phyloP scores from a whole-genome alignment of 1,139 yeast genomes.

The Pneumocystis jirovecii region DNA sequence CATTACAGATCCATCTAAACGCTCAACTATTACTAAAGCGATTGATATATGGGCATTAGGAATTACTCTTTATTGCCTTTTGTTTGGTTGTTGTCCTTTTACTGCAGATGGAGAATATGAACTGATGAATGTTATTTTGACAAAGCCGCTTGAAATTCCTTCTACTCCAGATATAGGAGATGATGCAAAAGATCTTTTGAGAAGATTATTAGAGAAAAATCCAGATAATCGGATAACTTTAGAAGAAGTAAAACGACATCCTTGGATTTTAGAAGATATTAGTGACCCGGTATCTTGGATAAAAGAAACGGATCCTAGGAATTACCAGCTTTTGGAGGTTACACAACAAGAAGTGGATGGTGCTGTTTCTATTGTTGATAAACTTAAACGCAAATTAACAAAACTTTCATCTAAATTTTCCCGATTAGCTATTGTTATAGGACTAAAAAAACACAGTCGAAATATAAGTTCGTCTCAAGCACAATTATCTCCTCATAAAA shows the following conservation, averaged over 20 bases:
- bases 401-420: background rate
- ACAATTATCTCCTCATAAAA: background rate
- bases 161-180: constrained; percentile 22
- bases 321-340: constrained; percentile 37
- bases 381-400: constrained; percentile 1
- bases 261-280: constrained; percentile 55
- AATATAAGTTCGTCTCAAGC: background rate
- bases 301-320: constrained; percentile 18
- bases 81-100: constrained; percentile 83
- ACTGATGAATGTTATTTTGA: constrained; percentile 68
- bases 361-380: constrained; percentile 36
- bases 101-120: constrained; percentile 80
- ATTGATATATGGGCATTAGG: constrained; percentile 97
- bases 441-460: background rate
- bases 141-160: constrained; percentile 50
- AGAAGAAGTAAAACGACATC: constrained; percentile 60
- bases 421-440: background rate
- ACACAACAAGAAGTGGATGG: constrained; percentile 53
- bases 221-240: constrained; percentile 57
- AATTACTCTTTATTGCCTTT: constrained; percentile 72
- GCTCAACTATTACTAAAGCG: constrained; percentile 48
- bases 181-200: constrained; percentile 49
- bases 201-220: constrained; percentile 52
- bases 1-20: constrained; percentile 16
- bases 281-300: constrained; percentile 23